Evolutionary conservation across 176 grass and related monocot genomes (phyloP).

Genomic region (Eragrostis curvula): DNA sequence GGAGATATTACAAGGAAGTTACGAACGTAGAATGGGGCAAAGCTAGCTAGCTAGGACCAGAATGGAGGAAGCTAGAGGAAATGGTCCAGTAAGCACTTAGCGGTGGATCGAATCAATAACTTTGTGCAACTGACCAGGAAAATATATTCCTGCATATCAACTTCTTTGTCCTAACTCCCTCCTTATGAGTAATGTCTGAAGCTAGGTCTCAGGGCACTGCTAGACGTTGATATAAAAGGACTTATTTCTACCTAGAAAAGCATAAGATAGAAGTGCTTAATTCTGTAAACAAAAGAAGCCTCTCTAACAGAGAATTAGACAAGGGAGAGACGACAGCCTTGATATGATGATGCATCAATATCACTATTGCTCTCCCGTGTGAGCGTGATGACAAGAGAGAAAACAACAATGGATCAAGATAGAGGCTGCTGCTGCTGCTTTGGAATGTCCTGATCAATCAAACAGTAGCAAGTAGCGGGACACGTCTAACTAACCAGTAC

Average conservation of each 20-base stretch:
- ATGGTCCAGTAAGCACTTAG: background rate
- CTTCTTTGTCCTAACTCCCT: too few species aligned
- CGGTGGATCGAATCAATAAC: background rate
- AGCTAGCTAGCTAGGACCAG: background rate
- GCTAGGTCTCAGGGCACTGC: background rate
- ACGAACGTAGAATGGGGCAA: background rate
- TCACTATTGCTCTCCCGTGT: constrained; percentile 21
- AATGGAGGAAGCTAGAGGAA: background rate
- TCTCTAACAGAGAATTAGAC: constrained; percentile 29
- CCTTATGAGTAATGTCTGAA: too few species aligned
- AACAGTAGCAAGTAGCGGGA: constrained; percentile 15
- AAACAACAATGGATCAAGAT: constrained; percentile 35
- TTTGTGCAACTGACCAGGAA: too few species aligned
- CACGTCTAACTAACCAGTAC: constrained; percentile 13
- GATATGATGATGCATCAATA: constrained; percentile 5
- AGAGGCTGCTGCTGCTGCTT: constrained; percentile 24
- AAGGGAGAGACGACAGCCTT: constrained; percentile 44
- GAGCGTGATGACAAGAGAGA: constrained; percentile 41
- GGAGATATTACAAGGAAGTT: background rate
- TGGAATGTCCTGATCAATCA: constrained; percentile 16
- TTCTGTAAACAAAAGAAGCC: background rate
- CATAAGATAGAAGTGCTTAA: background rate
- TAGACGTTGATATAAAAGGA: background rate
- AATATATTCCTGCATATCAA: too few species aligned
- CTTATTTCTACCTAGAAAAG: background rate